A percentile compares a stretch with the other conserved stretches of the same genome.
Evolutionary conservation across 1,139 yeast genomes (phyloP).

Genomic region (Wickerhamomyces sp.): DNA sequence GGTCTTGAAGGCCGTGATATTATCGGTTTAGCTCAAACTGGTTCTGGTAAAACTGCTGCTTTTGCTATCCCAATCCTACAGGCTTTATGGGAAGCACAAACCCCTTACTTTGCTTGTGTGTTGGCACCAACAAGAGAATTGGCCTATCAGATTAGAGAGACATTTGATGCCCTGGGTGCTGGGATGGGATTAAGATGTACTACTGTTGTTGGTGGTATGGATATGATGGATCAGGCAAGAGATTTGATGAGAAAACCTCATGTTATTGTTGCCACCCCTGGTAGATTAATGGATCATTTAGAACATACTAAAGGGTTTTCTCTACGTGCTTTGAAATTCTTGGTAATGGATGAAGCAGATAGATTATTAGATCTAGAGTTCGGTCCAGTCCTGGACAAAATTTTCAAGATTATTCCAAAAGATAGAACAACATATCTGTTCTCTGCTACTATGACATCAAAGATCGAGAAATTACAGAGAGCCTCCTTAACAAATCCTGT

Average conservation of each 20-base stretch:
- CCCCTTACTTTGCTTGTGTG: constrained; percentile 84
- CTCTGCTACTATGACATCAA: constrained; percentile 95
- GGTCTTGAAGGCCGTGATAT: constrained; percentile 84
- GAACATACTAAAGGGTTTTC: constrained; percentile 93
- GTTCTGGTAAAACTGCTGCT: constrained; percentile 84
- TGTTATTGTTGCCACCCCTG: constrained; percentile 93
- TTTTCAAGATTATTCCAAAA: constrained; percentile 78
- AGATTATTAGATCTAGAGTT: constrained; percentile 93
- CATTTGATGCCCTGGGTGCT: constrained; percentile 89
- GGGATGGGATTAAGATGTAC: constrained; percentile 84
- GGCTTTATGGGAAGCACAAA: constrained; percentile 82
- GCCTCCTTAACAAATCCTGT: constrained; percentile 91
- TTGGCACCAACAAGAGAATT: constrained; percentile 96
- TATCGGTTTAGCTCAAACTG: constrained; percentile 79
- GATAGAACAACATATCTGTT: constrained; percentile 83
- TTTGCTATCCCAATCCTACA: constrained; percentile 89
- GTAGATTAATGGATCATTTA: constrained; percentile 90
- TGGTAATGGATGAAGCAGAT: constrained; percentile 97
- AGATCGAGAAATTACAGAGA: constrained; percentile 89
- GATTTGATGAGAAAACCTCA: constrained; percentile 94
- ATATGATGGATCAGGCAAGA: constrained; percentile 95
- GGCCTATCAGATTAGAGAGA: constrained; percentile 93
- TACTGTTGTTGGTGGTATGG: constrained; percentile 97
- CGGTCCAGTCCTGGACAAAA: constrained; percentile 89
- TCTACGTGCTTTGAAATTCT: constrained; percentile 68